These are phyloP conservation scores for Hura crepitans DNA, from an alignment of 441 rosid genomes.

Conservation along the genomic window DNA sequence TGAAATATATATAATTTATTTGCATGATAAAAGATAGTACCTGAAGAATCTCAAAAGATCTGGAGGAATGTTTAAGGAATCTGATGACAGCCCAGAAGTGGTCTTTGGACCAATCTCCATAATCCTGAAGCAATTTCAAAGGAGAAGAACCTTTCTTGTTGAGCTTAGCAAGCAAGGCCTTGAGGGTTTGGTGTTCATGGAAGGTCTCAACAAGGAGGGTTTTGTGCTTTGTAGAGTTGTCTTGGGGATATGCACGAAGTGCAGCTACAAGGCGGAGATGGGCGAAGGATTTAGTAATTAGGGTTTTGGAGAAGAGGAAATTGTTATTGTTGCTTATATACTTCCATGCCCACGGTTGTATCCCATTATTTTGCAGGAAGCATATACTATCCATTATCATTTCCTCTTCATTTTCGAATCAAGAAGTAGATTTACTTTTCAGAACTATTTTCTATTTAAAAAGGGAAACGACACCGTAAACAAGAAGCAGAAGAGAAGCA, in stretches of 20 bases:
- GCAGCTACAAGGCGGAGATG: conserved; percentile 11
- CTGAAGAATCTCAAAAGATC: conserved; percentile 47
- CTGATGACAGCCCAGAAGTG: conserved; percentile 56
- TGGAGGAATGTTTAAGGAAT: conserved; percentile 46
- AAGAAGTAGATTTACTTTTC: too few species aligned
- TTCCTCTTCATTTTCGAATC: background rate
- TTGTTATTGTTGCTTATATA: background rate
- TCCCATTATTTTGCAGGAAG: conserved; percentile 12
- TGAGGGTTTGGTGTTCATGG: conserved; percentile 40
- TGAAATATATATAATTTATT: conserved; percentile 7
- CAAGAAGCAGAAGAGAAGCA: too few species aligned
- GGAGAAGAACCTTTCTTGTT: conserved; percentile 39
- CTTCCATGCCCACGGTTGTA: conserved; percentile 22
- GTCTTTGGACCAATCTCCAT: conserved; percentile 64
- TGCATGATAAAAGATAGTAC: conserved; percentile 24
- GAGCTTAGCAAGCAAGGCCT: conserved; percentile 39
- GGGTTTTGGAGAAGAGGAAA: conserved; percentile 24
- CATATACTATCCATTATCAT: conserved; percentile 2
- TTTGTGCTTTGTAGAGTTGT: conserved; percentile 28
- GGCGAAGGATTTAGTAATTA: conserved; percentile 15
- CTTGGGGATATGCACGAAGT: background rate
- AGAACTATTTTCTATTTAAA: too few species aligned
- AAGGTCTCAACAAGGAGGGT: conserved; percentile 45
- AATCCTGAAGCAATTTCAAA: conserved; percentile 45
- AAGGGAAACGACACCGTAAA: too few species aligned